A percentile compares a stretch with the other conserved stretches of the same genome.
Conservation (phyloP, 2,329 filamentous ascomycete species). For the Calonectria ilicicola region DNA sequence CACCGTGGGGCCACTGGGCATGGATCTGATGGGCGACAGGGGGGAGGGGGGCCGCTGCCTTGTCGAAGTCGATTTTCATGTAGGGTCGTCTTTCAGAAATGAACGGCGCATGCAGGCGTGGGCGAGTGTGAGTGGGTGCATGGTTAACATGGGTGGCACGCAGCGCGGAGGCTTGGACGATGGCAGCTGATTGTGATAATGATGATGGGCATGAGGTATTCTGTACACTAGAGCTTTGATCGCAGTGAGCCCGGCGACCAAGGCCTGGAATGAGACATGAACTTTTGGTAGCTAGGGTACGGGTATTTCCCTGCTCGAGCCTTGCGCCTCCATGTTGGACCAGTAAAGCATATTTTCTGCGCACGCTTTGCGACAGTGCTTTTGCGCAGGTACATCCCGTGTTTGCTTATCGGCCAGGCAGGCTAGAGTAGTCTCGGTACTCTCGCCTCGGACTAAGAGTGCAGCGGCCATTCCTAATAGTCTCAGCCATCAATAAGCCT, state of each 20-base stretch:
- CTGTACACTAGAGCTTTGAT: not conserved
- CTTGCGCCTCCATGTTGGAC: not conserved
- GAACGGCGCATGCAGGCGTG: not conserved
- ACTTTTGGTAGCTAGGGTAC: not conserved
- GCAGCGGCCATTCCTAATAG: conserved; percentile 2
- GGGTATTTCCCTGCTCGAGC: not conserved
- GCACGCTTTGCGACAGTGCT: not conserved
- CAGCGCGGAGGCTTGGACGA: not conserved
- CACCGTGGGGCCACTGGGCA: not conserved
- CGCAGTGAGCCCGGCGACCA: not conserved
- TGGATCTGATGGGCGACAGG: not conserved
- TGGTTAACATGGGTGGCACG: not conserved
- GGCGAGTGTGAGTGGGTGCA: not conserved
- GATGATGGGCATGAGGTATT: not conserved
- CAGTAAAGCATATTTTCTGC: not conserved
- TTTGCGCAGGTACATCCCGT: not conserved
- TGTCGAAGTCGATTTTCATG: not conserved
- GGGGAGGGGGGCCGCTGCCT: not conserved
- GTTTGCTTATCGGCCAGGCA: not conserved
- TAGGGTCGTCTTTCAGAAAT: conserved; percentile 6
- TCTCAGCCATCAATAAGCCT: conserved; percentile 11
- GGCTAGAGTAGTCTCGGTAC: not conserved
- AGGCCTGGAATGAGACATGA: not conserved
- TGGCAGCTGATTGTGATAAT: not conserved
- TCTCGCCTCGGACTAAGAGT: not conserved